Base-by-base conservation (phyloP, 2,329 filamentous ascomycete genomes). In the Zymoseptoria crescenta region DNA sequence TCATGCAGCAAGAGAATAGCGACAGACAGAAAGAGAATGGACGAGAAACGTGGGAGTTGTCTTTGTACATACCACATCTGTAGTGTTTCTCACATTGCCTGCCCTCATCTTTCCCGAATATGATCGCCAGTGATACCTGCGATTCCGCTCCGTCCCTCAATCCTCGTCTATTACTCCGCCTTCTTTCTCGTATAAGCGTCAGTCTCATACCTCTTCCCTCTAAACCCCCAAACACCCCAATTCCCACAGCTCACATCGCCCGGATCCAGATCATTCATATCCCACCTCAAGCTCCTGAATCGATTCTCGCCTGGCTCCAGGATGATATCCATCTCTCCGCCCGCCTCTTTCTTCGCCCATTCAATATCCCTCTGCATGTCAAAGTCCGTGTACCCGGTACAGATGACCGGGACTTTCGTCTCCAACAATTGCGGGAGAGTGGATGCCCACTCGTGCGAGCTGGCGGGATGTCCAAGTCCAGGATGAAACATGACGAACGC, bases 401-500 rank as follows among this genome's bases (percentile, higher is more conserved):
- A 91, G 64, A 99, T 84, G 65, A 99, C 89, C 1, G 94, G 94
- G 1, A 94, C 86, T 76, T 99, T 99, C 2, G 95, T 99, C 77
- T 96, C 92, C 20, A 99, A 80, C 28, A 99, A 82, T 69, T 91
- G 81, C 1, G 94, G 94, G 7, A 99, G 76, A 0, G 94, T 97
- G 68, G 93, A 87, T 60, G 88, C 83, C 94, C 95, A 99, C 74
- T 99, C 94, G 69, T 96, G 89, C 56, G 89, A 89, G 70, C 88
- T 93, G 13, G 92, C 91, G 0, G 95, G 92, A 74, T 99, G 94
- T 10, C 94, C 95, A 19, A 99, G 82, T 8, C 95, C 95, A 0
- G 95, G 95, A 71, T 99, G 95, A 81, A 97, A 99, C 55, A 96
- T 83, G 69, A 99, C 86, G 72, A 99, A 96, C 74, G 89, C 94